Conservation (phyloP, 2,329 filamentous ascomycete genomes). For the Onygenales sp. region DNA sequence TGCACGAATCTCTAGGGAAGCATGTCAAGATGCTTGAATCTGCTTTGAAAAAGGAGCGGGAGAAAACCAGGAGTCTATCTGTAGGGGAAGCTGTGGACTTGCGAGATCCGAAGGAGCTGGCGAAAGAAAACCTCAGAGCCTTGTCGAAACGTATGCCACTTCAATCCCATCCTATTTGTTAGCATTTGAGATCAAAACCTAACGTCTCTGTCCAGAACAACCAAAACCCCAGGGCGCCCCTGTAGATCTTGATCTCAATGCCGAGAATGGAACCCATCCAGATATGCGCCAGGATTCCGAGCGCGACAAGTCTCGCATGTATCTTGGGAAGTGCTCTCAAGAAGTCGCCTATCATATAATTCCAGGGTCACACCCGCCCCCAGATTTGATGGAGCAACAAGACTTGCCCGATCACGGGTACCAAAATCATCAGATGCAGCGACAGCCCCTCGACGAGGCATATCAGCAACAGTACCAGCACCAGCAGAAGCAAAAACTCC, state of each 20-base stretch:
- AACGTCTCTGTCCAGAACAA: slow-evolving; percentile 23
- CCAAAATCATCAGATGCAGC: slow-evolving; percentile 42
- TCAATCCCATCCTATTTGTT: neutral
- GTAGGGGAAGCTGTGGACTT: slow-evolving; percentile 41
- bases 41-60: slow-evolving; percentile 73
- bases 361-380: slow-evolving; percentile 52
- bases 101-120: slow-evolving; percentile 36
- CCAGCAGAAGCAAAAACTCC: slow-evolving; percentile 29
- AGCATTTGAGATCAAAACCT: neutral
- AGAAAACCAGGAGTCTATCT: slow-evolving; percentile 51
- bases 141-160: slow-evolving; percentile 26
- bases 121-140: slow-evolving; percentile 35
- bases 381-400: slow-evolving; percentile 36
- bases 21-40: slow-evolving; percentile 84
- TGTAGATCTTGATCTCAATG: slow-evolving; percentile 38
- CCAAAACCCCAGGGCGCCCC: slow-evolving; percentile 42
- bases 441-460: slow-evolving; percentile 47
- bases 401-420: slow-evolving; percentile 37
- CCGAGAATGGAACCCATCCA: slow-evolving; percentile 32
- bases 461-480: slow-evolving; percentile 51
- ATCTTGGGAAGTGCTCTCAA: slow-evolving; percentile 56
- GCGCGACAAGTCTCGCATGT: slow-evolving; percentile 53
- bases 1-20: slow-evolving; percentile 81
- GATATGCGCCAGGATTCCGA: slow-evolving; percentile 49
- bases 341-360: slow-evolving; percentile 61